Conservation (phyloP, 2,329 filamentous ascomycete species). For the Cercospora sojina region DNA sequence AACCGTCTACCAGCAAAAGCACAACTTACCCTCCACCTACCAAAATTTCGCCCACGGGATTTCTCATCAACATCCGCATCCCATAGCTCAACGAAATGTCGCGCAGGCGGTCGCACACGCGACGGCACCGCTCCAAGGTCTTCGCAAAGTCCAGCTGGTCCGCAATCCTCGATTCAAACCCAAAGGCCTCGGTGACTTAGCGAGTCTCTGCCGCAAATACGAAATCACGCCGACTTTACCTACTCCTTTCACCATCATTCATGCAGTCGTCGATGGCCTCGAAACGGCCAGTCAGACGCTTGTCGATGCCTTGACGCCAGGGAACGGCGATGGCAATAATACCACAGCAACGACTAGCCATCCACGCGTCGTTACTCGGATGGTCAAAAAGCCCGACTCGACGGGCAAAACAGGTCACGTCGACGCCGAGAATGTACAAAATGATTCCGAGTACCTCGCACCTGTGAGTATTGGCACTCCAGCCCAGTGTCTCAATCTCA, state of each 20-base stretch:
- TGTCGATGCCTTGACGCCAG: background rate
- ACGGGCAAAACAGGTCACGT: conserved; percentile 26
- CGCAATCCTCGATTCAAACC: conserved; percentile 30
- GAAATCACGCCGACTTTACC: conserved; percentile 27
- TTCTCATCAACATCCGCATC: background rate
- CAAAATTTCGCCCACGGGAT: conserved; percentile 14
- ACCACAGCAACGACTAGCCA: conserved; percentile 12
- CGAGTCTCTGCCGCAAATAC: conserved; percentile 30
- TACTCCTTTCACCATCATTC: conserved; percentile 24
- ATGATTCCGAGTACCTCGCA: conserved; percentile 65
- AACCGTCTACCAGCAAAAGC: conserved; percentile 25
- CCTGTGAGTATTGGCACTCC: conserved; percentile 65
- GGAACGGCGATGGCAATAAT: conserved; percentile 6
- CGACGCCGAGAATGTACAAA: conserved; percentile 59
- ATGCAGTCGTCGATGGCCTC: conserved; percentile 18
- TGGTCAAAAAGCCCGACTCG: conserved; percentile 14
- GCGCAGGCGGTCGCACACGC: background rate
- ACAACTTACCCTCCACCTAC: conserved; percentile 28
- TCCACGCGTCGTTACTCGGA: conserved; percentile 15
- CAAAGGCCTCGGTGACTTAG: conserved; percentile 26
- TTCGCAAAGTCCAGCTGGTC: conserved; percentile 30
- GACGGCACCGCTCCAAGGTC: conserved; percentile 15
- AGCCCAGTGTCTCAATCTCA: conserved; percentile 57
- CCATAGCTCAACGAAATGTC: background rate
- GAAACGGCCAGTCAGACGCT: conserved; percentile 1